Percentiles rank a stretch among this genome's conserved stretches.
These are phyloP conservation scores for Mortierella sp. DNA, from an alignment of 371 early-diverging fungal species.

Conservation along the genomic window DNA sequence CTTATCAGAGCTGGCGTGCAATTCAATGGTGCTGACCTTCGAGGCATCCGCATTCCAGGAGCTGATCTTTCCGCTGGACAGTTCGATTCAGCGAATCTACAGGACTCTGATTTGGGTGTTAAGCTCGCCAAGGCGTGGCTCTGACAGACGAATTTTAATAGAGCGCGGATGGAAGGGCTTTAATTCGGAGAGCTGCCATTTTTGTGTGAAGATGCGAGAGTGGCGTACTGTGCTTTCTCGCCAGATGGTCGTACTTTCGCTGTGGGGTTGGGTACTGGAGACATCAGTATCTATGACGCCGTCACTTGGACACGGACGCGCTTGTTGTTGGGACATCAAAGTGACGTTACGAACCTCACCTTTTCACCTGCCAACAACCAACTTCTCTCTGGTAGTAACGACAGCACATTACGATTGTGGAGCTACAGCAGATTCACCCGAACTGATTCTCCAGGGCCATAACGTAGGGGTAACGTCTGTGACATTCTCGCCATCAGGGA, in stretches of 20 bases:
- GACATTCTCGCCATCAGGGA: constrained; percentile 12
- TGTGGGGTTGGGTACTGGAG: background rate
- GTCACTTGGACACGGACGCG: background rate
- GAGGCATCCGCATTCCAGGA: background rate
- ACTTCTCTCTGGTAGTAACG: constrained; percentile 3
- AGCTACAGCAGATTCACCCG: background rate
- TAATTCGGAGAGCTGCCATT: constrained; percentile 10
- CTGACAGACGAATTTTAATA: background rate
- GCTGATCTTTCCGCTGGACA: background rate
- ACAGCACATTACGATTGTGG: constrained; percentile 17
- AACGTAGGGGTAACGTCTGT: background rate
- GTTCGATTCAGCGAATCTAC: background rate
- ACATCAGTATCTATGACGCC: background rate
- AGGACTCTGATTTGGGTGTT: background rate
- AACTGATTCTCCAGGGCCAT: background rate
- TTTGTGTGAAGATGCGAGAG: background rate
- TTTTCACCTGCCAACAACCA: constrained; percentile 17
- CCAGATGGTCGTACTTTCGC: background rate
- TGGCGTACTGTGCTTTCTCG: background rate
- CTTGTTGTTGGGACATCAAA: background rate
- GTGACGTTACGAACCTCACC: background rate
- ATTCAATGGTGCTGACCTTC: background rate
- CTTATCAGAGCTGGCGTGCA: background rate
- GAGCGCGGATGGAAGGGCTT: background rate
- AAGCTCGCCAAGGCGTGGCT: background rate